A percentile compares a stretch with the other conserved stretches of the same genome.
Conservation (phyloP, 2,329 filamentous ascomycete genomes). For the Xylaria sp. region DNA sequence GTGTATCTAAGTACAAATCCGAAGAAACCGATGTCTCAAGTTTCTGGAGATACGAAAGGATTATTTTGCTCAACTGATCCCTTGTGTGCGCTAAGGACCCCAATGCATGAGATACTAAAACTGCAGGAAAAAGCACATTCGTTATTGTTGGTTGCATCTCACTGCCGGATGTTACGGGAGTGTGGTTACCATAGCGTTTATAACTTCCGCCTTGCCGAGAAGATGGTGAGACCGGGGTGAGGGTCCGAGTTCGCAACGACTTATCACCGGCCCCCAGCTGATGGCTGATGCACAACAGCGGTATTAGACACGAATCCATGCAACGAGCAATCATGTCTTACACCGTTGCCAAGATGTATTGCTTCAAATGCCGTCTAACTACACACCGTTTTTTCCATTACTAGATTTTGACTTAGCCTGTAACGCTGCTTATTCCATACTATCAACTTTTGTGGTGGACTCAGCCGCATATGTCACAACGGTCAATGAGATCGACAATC, state of each 20-base stretch:
- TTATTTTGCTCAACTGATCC: neutral
- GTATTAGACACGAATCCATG: neutral
- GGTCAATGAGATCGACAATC: neutral
- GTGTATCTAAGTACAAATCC: slow-evolving; percentile 20
- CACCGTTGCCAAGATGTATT: neutral
- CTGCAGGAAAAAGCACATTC: neutral
- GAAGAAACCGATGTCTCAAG: slow-evolving; percentile 17
- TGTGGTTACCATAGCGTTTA: slow-evolving; percentile 7
- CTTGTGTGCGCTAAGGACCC: neutral
- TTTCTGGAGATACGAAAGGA: slow-evolving; percentile 13
- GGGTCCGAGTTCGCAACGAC: slow-evolving; percentile 5
- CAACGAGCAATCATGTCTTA: neutral
- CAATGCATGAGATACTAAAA: neutral
- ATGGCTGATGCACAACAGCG: too few relatives aligned
- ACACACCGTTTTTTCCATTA: neutral
- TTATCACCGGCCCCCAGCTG: neutral
- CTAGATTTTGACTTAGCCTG: neutral
- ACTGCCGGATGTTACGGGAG: neutral
- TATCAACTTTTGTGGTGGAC: neutral
- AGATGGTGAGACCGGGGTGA: neutral
- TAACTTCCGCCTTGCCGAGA: neutral
- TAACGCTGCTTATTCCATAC: neutral
- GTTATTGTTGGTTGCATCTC: neutral
- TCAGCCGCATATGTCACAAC: slow-evolving; percentile 1
- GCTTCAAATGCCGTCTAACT: neutral